Percentiles rank a stretch among this genome's conserved stretches.
These are phyloP conservation scores for Epichloe gansuensis DNA, from an alignment of 2,329 filamentous ascomycete genomes.

Conservation along the genomic window DNA sequence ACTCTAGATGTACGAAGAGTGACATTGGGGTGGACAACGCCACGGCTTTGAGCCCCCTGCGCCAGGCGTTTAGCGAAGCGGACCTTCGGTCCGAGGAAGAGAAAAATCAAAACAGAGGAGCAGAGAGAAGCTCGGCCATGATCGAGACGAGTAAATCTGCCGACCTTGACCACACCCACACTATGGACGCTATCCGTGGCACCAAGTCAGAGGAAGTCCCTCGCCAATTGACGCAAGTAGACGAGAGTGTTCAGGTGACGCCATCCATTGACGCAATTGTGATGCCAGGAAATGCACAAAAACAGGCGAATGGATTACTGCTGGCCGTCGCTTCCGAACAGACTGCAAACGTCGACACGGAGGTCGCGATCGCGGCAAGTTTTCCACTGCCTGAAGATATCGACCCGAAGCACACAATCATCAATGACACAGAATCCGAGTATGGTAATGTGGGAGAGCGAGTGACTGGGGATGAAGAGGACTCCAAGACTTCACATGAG, in stretches of 20 bases:
- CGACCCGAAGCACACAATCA: background rate
- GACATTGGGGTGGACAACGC: slow-evolving; percentile 48
- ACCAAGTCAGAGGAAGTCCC: background rate
- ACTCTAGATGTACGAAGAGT: slow-evolving; percentile 36
- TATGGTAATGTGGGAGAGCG: background rate
- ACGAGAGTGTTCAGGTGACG: background rate
- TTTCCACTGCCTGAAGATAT: slow-evolving; percentile 3
- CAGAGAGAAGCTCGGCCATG: background rate
- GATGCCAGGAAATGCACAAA: slow-evolving; percentile 1
- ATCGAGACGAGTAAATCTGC: slow-evolving; percentile 1
- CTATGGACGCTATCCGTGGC: background rate
- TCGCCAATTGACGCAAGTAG: background rate
- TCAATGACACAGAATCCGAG: background rate
- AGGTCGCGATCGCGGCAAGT: background rate
- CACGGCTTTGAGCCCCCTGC: slow-evolving; percentile 35
- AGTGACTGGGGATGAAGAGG: slow-evolving; percentile 2
- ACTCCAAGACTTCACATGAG: background rate
- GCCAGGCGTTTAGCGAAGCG: slow-evolving; percentile 32
- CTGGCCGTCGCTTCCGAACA: background rate
- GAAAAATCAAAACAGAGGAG: slow-evolving; percentile 5
- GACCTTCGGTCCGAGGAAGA: slow-evolving; percentile 15
- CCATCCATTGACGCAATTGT: slow-evolving; percentile 1
- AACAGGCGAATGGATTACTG: background rate
- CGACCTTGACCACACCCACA: background rate
- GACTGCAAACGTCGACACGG: background rate